These are phyloP conservation scores for Candida sp. DNA, from an alignment of 1,139 yeast genomes.

Conservation along the genomic window DNA sequence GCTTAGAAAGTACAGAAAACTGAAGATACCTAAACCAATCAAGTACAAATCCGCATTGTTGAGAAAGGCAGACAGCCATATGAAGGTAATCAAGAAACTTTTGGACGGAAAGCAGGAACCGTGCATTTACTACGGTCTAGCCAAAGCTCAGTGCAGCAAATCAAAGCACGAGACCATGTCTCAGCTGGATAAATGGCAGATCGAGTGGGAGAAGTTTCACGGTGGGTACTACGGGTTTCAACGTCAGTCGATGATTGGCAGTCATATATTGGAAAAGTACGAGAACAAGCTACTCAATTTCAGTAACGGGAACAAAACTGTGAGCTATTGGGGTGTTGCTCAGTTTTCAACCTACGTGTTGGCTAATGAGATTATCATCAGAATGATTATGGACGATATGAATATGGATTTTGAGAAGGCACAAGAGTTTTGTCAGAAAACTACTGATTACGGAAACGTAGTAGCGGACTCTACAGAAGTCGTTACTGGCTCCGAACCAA, in stretches of 20 bases:
- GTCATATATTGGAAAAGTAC: constrained; percentile 32
- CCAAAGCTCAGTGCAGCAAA: constrained; percentile 36
- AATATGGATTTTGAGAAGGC: constrained; percentile 42
- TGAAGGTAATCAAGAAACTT: constrained; percentile 41
- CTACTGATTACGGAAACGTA: constrained; percentile 59
- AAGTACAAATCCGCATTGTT: constrained; percentile 26
- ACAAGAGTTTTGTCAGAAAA: constrained; percentile 45
- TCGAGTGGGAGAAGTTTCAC: constrained; percentile 50
- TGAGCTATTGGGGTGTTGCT: constrained; percentile 63
- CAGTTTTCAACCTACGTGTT: constrained; percentile 62
- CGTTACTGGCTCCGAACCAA: neutral
- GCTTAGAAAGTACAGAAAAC: constrained; percentile 22
- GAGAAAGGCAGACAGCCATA: constrained; percentile 29
- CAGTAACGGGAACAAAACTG: constrained; percentile 38
- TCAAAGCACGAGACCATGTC: constrained; percentile 52
- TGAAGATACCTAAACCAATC: constrained; percentile 30
- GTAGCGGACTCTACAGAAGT: constrained; percentile 46
- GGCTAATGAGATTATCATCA: constrained; percentile 64
- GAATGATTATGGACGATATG: constrained; percentile 55
- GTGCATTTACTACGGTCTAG: constrained; percentile 55
- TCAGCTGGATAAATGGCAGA: constrained; percentile 46
- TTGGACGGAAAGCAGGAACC: constrained; percentile 41
- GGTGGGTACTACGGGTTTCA: constrained; percentile 70
- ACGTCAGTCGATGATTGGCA: constrained; percentile 57
- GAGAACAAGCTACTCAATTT: constrained; percentile 28